A percentile compares a stretch with the other conserved stretches of the same genome.
phyloP scores from a whole-genome alignment of 139 green algal species.

The Zygnema circumcarinatum region DNA sequence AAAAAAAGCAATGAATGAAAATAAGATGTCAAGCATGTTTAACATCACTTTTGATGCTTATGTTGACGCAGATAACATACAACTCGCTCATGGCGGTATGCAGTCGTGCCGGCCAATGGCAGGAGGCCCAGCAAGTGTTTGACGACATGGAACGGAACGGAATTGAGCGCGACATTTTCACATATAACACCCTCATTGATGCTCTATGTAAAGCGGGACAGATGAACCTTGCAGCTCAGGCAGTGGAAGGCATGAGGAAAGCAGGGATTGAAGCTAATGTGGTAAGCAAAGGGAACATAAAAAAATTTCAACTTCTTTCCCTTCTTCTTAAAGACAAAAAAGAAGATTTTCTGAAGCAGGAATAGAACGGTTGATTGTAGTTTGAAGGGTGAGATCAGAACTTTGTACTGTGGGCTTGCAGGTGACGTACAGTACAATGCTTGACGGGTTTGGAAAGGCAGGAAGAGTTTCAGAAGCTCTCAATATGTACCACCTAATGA shows the following conservation, averaged over 20 bases:
- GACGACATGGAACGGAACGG: constrained; percentile 28
- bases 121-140: constrained; percentile 45
- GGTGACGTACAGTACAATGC: constrained; percentile 58
- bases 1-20: too few species aligned
- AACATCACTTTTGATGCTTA: neutral
- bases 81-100: constrained; percentile 57
- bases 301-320: neutral
- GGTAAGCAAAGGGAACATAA: too few species aligned
- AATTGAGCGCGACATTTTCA: constrained; percentile 49
- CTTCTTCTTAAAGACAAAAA: too few species aligned
- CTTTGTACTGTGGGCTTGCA: too few species aligned
- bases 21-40: too few species aligned
- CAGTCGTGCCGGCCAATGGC: constrained; percentile 48
- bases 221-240: constrained; percentile 40
- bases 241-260: constrained; percentile 23
- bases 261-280: constrained; percentile 24
- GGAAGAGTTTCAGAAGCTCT: constrained; percentile 17
- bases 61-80: constrained; percentile 52
- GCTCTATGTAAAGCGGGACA: constrained; percentile 48
- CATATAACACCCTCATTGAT: constrained; percentile 56
- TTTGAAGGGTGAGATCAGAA: too few species aligned
- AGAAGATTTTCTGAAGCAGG: too few species aligned
- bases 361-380: too few species aligned
- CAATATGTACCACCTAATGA: constrained; percentile 50
- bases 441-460: constrained; percentile 55